Evolutionary conservation across 305 asterid genomes (phyloP), one percentile per base, ranked within the genome.

Genomic region (Striga hermonthica): DNA sequence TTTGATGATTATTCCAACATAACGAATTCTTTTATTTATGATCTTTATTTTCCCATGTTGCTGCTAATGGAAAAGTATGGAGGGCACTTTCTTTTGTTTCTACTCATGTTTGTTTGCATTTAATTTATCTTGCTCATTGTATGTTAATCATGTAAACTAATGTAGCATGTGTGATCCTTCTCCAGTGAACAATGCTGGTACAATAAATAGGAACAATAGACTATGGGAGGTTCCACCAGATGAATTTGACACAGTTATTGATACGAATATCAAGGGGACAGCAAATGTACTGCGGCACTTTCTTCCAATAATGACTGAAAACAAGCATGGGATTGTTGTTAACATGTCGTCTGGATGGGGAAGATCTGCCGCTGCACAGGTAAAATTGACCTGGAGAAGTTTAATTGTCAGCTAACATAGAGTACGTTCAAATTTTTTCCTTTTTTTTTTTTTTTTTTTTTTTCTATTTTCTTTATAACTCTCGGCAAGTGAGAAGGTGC

Each of bases 331-430:
- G 60, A 76, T 91, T 64, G 78, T 92, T 71, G 89, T 92, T 65
- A 92, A 92, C 79, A 79, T 84, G 78, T 92, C 98, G 69, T 92
- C 98, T 79, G 97, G 95, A 40, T 92, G 97, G 98, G 98, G 98
- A 74, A 83, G 97, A 77, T 85, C 98, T 62, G 96, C 89, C 58
- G 98, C 98, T 59, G 97, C 96, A 66, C 97, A 87, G 96, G 98
- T 91, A 74, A 67, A 70, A 65, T 65, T 44, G 38, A 63, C 41
- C 43, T 73, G 4, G 15, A 52, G 40, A 22, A 22, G 31, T 22
- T 22, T 59, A 6, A 22, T 28, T 68, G n/a, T 61, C 43, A 38
- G 31, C 50, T 68, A 37, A 58, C 44, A 28, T 44, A 54, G 12
- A 22, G 36, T 60, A n/a, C 53, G 54, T 11, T 12, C 59, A 28